Base-by-base conservation (phyloP, 2,329 filamentous ascomycete species). In the Phaeosphaeriaceae sp. region DNA sequence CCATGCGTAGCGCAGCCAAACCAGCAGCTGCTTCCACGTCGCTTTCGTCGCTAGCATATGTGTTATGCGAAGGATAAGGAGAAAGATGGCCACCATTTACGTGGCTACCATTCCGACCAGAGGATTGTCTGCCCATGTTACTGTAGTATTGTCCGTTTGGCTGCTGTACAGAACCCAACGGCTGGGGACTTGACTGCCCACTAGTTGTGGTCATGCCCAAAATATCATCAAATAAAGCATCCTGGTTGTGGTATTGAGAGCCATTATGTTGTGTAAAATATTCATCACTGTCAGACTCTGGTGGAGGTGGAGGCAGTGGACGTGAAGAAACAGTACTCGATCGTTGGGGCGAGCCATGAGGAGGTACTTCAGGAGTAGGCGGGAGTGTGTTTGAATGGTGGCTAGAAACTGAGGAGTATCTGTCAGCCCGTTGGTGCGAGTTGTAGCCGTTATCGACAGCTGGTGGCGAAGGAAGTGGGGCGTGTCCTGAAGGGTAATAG, bases 1-100 rank as follows among this genome's bases (percentile, higher is more conserved):
- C 92, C 75, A 92, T 85, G 50, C 86, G 86, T 82, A 97, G 85
- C 58, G 92, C 92, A 67, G 89, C 83, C 42, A 95, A 77, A 13
- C 94, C 93, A 52, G 90, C 90, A 32, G 88, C 87, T 16, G 89
- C 93, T 72, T 97, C 93, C 0, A 89, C 86, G 67, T 97, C 93
- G 66, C 91, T 95, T 41, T 95, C 91, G 46, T 93, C 88, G 54
- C 80, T 74, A 3, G 61, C 58, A 45, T 72, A 73, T 8, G 54
- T 61, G 4, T 68, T 62, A 34, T 62, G 61, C 6, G 47, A 50
- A 23, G 63, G 56, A n/a, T 45, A 76, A 6, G 18, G 21, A 64
- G 55, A 78, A 9, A 75, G 67, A 53, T 77, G 76, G 36, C 62
- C 56, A 2, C 79, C 80, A 59, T 86, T 84, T 1, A 76, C 75